Evolutionary conservation across 75 land plant species (phyloP).

Genomic region (Larix kaempferi): DNA sequence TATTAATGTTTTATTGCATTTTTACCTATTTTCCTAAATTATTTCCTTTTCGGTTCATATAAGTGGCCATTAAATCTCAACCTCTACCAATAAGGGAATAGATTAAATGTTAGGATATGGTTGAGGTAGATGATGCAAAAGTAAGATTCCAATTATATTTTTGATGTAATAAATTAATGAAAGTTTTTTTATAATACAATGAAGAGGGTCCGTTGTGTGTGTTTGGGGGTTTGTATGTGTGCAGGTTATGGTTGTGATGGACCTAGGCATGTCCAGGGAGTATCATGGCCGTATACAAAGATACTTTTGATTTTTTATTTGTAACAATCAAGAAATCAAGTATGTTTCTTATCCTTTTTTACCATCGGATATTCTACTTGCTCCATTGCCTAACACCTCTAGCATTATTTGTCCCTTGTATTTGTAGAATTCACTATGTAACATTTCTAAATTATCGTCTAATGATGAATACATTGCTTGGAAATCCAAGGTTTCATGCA

Average conservation of each 20-base stretch:
- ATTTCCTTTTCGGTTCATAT: too few relatives aligned
- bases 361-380: too few relatives aligned
- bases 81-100: too few relatives aligned
- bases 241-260: slow-evolving; percentile 69
- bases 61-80: too few relatives aligned
- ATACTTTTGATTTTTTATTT: too few relatives aligned
- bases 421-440: not conserved
- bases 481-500: not conserved
- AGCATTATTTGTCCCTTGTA: not conserved
- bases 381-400: not conserved
- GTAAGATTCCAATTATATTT: slow-evolving; percentile 17
- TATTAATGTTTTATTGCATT: too few relatives aligned
- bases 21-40: too few relatives aligned
- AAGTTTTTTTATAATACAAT: too few relatives aligned
- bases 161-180: too few relatives aligned
- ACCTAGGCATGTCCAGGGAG: slow-evolving; percentile 70
- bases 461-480: not conserved
- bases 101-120: slow-evolving; percentile 49
- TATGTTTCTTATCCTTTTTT: slow-evolving; percentile 16
- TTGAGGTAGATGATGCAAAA: slow-evolving; percentile 64
- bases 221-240: not conserved
- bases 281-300: slow-evolving; percentile 73
- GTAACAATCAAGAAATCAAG: slow-evolving; percentile 62
- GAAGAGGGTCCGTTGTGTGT: too few relatives aligned
- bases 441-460: not conserved